Evolutionary conservation across 371 early-diverging fungal genomes (phyloP).

Genomic region (Mucor saturninus): DNA sequence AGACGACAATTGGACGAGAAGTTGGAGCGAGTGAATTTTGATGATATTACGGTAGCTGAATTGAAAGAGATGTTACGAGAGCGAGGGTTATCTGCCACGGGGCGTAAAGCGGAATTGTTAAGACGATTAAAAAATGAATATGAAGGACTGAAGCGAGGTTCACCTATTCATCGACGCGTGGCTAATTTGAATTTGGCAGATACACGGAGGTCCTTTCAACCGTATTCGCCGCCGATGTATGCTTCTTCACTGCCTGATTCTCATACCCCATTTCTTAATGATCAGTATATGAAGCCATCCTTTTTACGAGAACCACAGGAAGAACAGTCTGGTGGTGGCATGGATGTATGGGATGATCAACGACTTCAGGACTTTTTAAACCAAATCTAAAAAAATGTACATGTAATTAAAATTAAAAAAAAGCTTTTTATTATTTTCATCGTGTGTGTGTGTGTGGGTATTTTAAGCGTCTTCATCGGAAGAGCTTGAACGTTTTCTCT

Average conservation of each 20-base stretch:
- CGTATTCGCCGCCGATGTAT: constrained; percentile 14
- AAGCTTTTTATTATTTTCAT: constrained; percentile 6
- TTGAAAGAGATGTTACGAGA: constrained; percentile 69
- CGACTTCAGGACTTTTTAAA: constrained; percentile 19
- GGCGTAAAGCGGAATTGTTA: constrained; percentile 68
- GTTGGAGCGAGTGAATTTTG: constrained; percentile 62
- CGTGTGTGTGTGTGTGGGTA: not conserved
- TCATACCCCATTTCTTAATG: constrained; percentile 17
- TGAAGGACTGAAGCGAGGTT: constrained; percentile 8
- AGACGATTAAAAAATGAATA: constrained; percentile 63
- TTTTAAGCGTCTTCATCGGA: not conserved
- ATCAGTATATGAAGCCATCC: constrained; percentile 27
- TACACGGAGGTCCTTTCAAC: constrained; percentile 1
- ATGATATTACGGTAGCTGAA: constrained; percentile 74
- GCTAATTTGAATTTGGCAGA: constrained; percentile 12
- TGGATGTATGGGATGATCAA: constrained; percentile 27
- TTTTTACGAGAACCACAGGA: constrained; percentile 13
- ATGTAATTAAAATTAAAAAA: not conserved
- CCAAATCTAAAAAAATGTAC: constrained; percentile 14
- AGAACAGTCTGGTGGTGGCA: not conserved
- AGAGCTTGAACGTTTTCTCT: constrained; percentile 2
- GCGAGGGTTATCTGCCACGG: constrained; percentile 61
- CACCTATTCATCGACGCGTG: constrained; percentile 8
- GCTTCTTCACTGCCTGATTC: constrained; percentile 21
- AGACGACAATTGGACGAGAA: constrained; percentile 43